A percentile compares a stretch with the other conserved stretches of the same genome.
Evolutionary conservation across 768 basidiomycete genomes (phyloP).

Genomic region (Holtermanniella nyarrowii): DNA sequence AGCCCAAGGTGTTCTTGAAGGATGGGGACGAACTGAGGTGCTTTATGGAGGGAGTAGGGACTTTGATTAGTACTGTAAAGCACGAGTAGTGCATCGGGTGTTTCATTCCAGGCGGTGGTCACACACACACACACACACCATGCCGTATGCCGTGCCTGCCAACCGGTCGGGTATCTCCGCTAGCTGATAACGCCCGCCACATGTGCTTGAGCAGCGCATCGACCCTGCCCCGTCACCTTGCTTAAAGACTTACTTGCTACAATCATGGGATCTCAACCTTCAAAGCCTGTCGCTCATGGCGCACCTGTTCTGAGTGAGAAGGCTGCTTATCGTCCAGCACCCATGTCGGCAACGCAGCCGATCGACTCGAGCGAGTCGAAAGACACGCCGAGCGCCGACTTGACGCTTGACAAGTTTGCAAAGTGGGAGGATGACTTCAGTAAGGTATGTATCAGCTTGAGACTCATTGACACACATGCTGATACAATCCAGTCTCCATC

Average conservation of each 20-base stretch:
- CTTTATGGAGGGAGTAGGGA: constrained; percentile 4
- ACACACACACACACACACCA: neutral
- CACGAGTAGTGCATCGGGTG: neutral
- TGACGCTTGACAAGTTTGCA: constrained; percentile 18
- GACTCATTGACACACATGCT: neutral
- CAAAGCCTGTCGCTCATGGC: constrained; percentile 5
- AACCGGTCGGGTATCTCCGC: neutral
- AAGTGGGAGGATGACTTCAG: constrained; percentile 30
- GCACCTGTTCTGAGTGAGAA: constrained; percentile 4
- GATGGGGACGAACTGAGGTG: constrained; percentile 58
- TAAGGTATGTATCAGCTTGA: constrained; percentile 13
- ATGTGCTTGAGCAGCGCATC: too few species aligned
- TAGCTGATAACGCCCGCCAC: neutral
- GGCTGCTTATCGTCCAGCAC: neutral
- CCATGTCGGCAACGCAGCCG: too few species aligned
- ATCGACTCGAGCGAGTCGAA: neutral
- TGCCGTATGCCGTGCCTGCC: neutral
- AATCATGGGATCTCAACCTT: constrained; percentile 14
- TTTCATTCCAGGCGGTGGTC: neutral
- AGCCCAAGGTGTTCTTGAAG: constrained; percentile 60
- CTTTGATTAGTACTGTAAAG: neutral
- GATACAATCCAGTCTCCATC: constrained; percentile 19
- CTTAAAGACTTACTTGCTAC: too few species aligned
- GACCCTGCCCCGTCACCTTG: too few species aligned
- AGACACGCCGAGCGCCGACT: neutral